These are phyloP conservation scores for Colletotrichum karsti DNA, from an alignment of 2,329 filamentous ascomycete species.

Conservation along the genomic window DNA sequence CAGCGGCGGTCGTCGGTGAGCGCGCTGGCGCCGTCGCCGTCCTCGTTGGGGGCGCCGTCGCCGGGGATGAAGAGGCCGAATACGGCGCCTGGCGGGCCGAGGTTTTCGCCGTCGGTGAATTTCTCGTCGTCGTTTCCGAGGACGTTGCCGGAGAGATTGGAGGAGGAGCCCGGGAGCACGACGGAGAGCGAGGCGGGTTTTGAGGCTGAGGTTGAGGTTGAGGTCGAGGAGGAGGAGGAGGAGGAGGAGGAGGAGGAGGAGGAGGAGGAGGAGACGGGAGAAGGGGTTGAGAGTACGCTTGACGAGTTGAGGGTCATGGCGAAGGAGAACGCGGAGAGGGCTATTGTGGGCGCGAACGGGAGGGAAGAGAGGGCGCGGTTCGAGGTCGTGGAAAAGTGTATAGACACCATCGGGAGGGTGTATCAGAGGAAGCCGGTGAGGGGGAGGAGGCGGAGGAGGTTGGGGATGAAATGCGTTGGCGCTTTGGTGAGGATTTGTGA, in stretches of 20 bases:
- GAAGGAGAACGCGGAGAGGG: conserved; percentile 9
- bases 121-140: conserved; percentile 23
- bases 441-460: neutral
- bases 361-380: neutral
- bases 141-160: neutral
- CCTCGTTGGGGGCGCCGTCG: neutral
- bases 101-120: conserved; percentile 5
- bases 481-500: conserved; percentile 22
- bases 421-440: conserved; percentile 7
- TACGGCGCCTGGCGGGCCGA: conserved; percentile 1
- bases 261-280: neutral
- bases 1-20: conserved; percentile 12
- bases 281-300: conserved; percentile 9
- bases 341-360: neutral
- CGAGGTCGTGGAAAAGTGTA: conserved; percentile 13
- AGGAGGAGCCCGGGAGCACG: conserved; percentile 10
- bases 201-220: neutral
- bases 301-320: conserved; percentile 13
- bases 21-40: neutral
- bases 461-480: neutral
- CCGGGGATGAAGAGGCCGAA: conserved; percentile 7
- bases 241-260: neutral
- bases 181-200: neutral
- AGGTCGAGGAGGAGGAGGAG: neutral
- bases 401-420: conserved; percentile 17